These are phyloP conservation scores for Penicillium nordicum DNA, from an alignment of 2,329 filamentous ascomycete genomes.

Conservation along the genomic window DNA sequence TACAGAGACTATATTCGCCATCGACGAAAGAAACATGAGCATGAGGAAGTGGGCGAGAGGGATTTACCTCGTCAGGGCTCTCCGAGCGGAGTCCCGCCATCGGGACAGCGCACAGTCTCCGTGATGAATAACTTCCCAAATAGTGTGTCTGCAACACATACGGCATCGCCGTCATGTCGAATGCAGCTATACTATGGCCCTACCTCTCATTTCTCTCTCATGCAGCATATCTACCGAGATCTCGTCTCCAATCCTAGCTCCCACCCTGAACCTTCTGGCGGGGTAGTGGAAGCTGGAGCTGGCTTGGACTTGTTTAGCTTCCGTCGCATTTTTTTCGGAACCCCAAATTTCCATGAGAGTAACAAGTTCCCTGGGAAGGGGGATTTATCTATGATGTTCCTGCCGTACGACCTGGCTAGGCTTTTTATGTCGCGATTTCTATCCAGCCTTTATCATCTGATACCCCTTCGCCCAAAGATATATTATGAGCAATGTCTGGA, in stretches of 20 bases:
- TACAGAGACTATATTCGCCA: conserved; percentile 39
- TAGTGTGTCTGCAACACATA: conserved; percentile 49
- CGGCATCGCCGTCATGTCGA: conserved; percentile 44
- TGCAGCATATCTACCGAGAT: conserved; percentile 39
- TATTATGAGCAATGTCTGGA: conserved; percentile 37
- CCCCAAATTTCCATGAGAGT: conserved; percentile 36
- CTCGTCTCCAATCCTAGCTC: conserved; percentile 24
- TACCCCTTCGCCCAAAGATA: conserved; percentile 37
- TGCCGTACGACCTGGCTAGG: conserved; percentile 40
- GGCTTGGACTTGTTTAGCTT: conserved; percentile 41
- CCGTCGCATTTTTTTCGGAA: conserved; percentile 40
- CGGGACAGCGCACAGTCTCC: conserved; percentile 17
- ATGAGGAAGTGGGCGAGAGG: conserved; percentile 13
- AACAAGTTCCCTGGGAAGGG: conserved; percentile 21
- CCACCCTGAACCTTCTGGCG: conserved; percentile 24
- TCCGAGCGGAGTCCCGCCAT: conserved; percentile 13
- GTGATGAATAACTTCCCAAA: conserved; percentile 35
- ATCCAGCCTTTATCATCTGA: conserved; percentile 40
- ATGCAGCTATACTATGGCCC: conserved; percentile 49
- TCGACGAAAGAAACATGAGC: conserved; percentile 34
- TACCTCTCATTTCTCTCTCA: conserved; percentile 47
- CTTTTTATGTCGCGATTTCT: conserved; percentile 42
- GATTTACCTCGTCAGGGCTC: conserved; percentile 13
- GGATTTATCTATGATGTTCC: conserved; percentile 34
- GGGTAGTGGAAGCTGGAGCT: conserved; percentile 38